These are phyloP conservation scores for Citrus maxima DNA, from an alignment of 345 rosid genomes.

Conservation along the genomic window DNA sequence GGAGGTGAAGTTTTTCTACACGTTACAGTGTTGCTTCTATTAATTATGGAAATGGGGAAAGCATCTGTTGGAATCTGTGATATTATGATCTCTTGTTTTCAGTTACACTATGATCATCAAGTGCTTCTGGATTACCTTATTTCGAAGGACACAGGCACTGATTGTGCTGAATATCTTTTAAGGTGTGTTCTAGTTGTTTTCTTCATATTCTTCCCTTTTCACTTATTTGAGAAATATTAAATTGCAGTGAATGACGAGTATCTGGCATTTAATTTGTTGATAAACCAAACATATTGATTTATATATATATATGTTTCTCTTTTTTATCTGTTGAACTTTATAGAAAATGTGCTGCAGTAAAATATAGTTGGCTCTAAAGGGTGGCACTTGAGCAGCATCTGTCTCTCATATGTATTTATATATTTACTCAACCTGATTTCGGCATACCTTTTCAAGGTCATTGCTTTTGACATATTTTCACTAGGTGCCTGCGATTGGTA, in stretches of 20 bases:
- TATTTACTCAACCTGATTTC: not conserved
- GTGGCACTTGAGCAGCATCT: not conserved
- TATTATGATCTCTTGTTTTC: slow-evolving; percentile 16
- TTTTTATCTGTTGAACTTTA: slow-evolving; percentile 1
- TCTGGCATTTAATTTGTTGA: not conserved
- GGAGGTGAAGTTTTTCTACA: slow-evolving; percentile 44
- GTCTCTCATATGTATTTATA: not conserved
- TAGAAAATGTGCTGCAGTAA: not conserved
- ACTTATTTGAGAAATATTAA: not conserved
- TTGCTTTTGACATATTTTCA: not conserved
- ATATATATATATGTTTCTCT: not conserved
- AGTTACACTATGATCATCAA: slow-evolving; percentile 89
- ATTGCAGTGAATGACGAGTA: not conserved
- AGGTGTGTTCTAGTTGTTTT: slow-evolving; percentile 41
- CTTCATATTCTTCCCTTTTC: slow-evolving; percentile 1
- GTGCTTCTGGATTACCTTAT: slow-evolving; percentile 93
- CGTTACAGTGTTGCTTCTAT: not conserved
- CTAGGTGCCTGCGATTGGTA: slow-evolving; percentile 58
- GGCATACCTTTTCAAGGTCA: not conserved
- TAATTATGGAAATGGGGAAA: not conserved
- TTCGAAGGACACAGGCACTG: slow-evolving; percentile 69
- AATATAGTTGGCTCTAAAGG: not conserved
- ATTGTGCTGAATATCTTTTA: slow-evolving; percentile 77
- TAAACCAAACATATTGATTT: not conserved
- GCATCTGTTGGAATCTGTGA: not conserved